Percentiles rank a stretch among this genome's conserved stretches.
These are phyloP conservation scores for Huntiella decipiens DNA, from an alignment of 2,329 filamentous ascomycete species.

Conservation along the genomic window DNA sequence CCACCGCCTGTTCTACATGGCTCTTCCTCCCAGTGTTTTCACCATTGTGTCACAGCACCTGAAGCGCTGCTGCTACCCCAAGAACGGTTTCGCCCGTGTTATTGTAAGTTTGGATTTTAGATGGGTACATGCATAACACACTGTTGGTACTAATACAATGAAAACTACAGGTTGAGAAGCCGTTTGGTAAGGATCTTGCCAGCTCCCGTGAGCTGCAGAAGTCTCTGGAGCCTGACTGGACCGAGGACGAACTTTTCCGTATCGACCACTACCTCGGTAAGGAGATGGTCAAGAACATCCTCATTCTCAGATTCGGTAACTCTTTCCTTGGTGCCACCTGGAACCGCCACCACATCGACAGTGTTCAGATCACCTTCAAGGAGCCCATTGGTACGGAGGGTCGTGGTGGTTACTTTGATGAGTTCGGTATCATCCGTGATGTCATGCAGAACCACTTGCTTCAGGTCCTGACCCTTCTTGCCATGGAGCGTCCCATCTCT, in stretches of 20 bases:
- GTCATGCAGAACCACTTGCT: conserved; percentile 99
- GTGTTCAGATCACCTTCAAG: conserved; percentile 98
- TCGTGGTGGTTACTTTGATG: conserved; percentile 95
- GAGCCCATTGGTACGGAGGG: conserved; percentile 98
- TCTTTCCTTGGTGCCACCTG: conserved; percentile 96
- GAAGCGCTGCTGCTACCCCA: conserved; percentile 93
- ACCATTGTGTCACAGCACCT: conserved; percentile 93
- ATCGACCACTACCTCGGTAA: conserved; percentile 99
- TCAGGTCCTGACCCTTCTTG: conserved; percentile 84
- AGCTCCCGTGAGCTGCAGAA: conserved; percentile 91
- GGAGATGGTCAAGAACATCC: conserved; percentile 99
- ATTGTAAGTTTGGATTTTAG: conserved; percentile 44
- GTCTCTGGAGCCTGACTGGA: conserved; percentile 93
- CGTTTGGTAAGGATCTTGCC: conserved; percentile 89
- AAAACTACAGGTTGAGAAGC: conserved; percentile 70
- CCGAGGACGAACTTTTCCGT: conserved; percentile 95
- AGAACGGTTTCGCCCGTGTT: conserved; percentile 74
- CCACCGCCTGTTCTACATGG: conserved; percentile 98
- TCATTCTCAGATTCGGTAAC: conserved; percentile 95
- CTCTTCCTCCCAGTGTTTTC: conserved; percentile 91
- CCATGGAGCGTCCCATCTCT: conserved; percentile 96
- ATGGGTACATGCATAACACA: background rate
- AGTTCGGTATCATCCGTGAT: conserved; percentile 97
- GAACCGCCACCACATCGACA: conserved; percentile 99
- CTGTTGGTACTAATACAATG: conserved; percentile 14